Evolutionary conservation across 495 filamentous ascomycete species (phyloP).

Genomic region (Aspergillus saccharolyticus): DNA sequence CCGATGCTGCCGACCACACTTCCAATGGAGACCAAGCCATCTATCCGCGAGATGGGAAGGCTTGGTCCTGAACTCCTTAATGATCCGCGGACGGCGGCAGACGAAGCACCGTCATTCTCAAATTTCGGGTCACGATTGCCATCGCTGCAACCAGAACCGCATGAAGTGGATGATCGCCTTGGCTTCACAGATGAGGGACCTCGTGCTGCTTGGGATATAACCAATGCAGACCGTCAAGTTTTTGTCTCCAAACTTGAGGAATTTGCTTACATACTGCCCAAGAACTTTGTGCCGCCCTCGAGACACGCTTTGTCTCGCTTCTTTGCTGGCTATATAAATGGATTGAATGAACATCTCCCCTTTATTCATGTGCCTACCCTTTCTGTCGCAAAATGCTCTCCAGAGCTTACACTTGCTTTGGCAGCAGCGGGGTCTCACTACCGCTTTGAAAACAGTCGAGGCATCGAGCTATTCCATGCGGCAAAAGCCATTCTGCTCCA

Average conservation of each 20-base stretch:
- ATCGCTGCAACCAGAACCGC: conserved; percentile 60
- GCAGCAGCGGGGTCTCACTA: conserved; percentile 49
- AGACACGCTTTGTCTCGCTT: conserved; percentile 44
- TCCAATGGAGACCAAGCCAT: conserved; percentile 36
- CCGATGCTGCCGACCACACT: conserved; percentile 35
- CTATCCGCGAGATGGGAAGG: conserved; percentile 31
- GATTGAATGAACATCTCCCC: conserved; percentile 45
- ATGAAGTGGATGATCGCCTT: conserved; percentile 51
- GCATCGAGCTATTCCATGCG: conserved; percentile 67
- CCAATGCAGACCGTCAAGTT: conserved; percentile 54
- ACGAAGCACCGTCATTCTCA: conserved; percentile 50
- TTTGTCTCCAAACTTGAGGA: conserved; percentile 61
- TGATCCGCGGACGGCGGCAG: conserved; percentile 32
- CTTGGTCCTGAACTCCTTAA: conserved; percentile 35
- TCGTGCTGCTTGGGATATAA: conserved; percentile 60
- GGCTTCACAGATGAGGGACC: conserved; percentile 42
- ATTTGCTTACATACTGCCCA: conserved; percentile 61
- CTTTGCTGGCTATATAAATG: conserved; percentile 47
- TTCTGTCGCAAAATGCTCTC: conserved; percentile 39
- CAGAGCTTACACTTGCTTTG: conserved; percentile 43
- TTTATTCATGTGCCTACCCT: conserved; percentile 48
- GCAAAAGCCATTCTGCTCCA: conserved; percentile 45
- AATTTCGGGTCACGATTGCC: conserved; percentile 66
- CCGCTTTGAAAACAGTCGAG: conserved; percentile 61
- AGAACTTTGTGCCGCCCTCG: conserved; percentile 56